Evolutionary conservation across 306 rosid species (phyloP).

Genomic region (Clitoria ternatea): DNA sequence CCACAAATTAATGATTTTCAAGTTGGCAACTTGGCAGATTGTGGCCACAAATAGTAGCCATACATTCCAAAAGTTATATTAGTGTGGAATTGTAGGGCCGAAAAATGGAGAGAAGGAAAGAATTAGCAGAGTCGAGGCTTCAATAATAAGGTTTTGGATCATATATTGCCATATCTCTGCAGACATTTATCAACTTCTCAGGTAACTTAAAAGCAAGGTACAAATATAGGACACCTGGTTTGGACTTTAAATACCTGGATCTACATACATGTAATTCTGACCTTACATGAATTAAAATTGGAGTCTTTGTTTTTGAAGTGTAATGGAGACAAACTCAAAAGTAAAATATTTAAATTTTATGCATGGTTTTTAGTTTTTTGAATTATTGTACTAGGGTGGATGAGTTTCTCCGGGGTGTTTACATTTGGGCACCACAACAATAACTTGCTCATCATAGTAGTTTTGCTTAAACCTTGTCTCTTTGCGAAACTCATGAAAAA

Average conservation of each 20-base stretch:
- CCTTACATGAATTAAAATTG: neutral
- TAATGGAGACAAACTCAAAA: neutral
- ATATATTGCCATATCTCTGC: neutral
- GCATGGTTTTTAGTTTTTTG: neutral
- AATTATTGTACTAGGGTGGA: slow-evolving; percentile 1
- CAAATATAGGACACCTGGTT: neutral
- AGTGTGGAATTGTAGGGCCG: neutral
- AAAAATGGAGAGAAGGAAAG: neutral
- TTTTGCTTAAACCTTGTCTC: neutral
- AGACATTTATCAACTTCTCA: neutral
- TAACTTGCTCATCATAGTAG: neutral
- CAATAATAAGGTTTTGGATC: neutral
- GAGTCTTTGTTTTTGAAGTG: neutral
- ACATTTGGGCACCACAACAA: neutral
- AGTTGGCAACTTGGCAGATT: neutral
- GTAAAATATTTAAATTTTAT: neutral
- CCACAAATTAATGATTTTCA: neutral
- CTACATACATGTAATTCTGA: neutral
- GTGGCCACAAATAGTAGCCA: neutral
- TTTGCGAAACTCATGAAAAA: neutral
- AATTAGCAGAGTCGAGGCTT: neutral
- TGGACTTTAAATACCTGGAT: neutral
- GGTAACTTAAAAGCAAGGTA: neutral
- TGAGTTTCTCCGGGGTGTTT: neutral
- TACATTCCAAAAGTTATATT: neutral